Evolutionary conservation across 2,329 filamentous ascomycete genomes (phyloP).

Genomic region (Fusarium brachygibbosum): DNA sequence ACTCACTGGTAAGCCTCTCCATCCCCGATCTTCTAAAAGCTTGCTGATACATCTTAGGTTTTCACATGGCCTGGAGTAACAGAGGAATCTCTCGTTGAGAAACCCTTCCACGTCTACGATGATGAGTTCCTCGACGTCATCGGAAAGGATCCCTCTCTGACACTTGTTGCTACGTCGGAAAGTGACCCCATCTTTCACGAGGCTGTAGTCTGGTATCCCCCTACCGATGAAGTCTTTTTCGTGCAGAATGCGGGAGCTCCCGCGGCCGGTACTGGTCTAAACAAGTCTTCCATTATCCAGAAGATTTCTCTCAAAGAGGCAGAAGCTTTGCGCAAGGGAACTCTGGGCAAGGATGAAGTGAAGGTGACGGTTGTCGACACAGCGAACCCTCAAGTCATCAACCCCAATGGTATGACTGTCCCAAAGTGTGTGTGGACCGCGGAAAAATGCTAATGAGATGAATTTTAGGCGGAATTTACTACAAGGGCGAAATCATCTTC

Average conservation of each 20-base stretch:
- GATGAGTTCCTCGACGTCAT: slow-evolving; percentile 65
- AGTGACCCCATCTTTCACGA: slow-evolving; percentile 67
- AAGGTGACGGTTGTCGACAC: slow-evolving; percentile 59
- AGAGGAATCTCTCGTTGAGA: slow-evolving; percentile 34
- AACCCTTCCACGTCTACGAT: slow-evolving; percentile 58
- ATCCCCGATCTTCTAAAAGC: rapidly evolving
- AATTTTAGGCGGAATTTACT: slow-evolving; percentile 62
- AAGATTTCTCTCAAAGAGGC: slow-evolving; percentile 64
- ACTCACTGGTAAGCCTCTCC: slow-evolving; percentile 24
- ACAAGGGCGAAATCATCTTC: slow-evolving; percentile 63
- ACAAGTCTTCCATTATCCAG: slow-evolving; percentile 64
- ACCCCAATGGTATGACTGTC: slow-evolving; percentile 60
- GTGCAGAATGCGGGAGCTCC: slow-evolving; percentile 64
- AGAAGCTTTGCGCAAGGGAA: slow-evolving; percentile 45
- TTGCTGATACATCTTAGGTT: neutral
- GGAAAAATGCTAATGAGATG: neutral
- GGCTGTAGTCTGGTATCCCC: slow-evolving; percentile 64
- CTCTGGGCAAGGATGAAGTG: slow-evolving; percentile 51
- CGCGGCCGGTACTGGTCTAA: slow-evolving; percentile 63
- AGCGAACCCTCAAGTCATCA: slow-evolving; percentile 59
- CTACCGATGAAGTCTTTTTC: slow-evolving; percentile 67
- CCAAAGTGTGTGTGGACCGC: rapidly evolving
- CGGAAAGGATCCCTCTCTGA: slow-evolving; percentile 63
- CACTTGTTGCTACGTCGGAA: slow-evolving; percentile 61
- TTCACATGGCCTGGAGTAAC: slow-evolving; percentile 46